Conservation (phyloP, 2,329 filamentous ascomycete genomes). For the Colletotrichum sojae region DNA sequence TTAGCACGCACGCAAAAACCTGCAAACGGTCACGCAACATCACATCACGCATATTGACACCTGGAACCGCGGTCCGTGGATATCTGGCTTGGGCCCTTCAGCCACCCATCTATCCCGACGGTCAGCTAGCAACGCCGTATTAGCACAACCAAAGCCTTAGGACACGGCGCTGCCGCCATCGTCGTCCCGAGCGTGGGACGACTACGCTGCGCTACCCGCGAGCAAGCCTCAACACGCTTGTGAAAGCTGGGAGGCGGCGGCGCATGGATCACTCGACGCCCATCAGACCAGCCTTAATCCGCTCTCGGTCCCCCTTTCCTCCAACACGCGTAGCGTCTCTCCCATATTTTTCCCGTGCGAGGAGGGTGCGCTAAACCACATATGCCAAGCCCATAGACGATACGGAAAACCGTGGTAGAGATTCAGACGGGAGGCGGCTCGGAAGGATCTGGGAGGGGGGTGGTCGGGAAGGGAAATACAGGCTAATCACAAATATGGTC, state of each 20-base stretch:
- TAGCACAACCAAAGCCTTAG: too few species aligned
- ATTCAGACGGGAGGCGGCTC: background rate
- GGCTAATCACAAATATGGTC: background rate
- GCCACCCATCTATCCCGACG: too few species aligned
- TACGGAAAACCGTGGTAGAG: background rate
- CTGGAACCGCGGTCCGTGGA: background rate
- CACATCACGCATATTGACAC: slow-evolving; percentile 4
- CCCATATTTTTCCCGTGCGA: background rate
- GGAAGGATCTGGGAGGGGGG: too few species aligned
- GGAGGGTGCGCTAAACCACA: too few species aligned
- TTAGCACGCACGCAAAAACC: background rate
- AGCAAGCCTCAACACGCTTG: background rate
- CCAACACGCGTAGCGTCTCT: background rate
- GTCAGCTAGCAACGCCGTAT: too few species aligned
- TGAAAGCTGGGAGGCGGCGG: too few species aligned
- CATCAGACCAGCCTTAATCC: background rate
- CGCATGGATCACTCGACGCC: slow-evolving; percentile 15
- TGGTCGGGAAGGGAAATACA: background rate
- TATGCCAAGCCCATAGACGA: background rate
- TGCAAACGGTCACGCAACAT: slow-evolving; percentile 6
- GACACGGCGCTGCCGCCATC: too few species aligned
- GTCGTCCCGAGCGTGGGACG: too few species aligned
- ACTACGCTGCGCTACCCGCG: background rate
- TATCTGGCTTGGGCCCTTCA: background rate
- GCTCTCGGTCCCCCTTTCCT: slow-evolving; percentile 15